Base-by-base conservation (phyloP, 1,284 basidiomycete genomes). In the Leccinum holopus region DNA sequence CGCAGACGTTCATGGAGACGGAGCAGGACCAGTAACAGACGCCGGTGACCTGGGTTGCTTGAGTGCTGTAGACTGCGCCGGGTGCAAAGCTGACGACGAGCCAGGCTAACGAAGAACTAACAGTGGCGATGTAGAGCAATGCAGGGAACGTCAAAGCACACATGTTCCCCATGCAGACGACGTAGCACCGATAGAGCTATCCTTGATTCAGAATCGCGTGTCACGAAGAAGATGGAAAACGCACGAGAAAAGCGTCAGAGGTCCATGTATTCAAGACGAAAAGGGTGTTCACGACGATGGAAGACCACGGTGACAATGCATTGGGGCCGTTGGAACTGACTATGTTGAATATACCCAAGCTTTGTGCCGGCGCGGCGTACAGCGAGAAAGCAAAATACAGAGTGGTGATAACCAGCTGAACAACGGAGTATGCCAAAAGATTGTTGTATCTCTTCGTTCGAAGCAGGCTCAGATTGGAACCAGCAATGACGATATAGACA, bases 171-270 rank as follows among this genome's bases (percentile, higher is more conserved):
- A 57, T 57, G 54, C 61, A 72, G 51, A 70, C 55, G 51, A 73
- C 35, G 32, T 72, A 60, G n/a, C 66, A 72, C 14, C 71, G 70
- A 28, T 73, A 72, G 10, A 73, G 61, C 69, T 73, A 11, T 12
- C 12, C 5, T 14, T 1, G 18, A 8, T 14, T 68, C 47, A 65
- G 55, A 4, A 8, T 35, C 21, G 14, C 2, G 21, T 6, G 16
- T 2, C 1, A 16, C 12, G 4, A 44, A 21, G 5, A 25, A 4
- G 1, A n/a, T 11, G 3, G 37, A 8, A 7, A 14, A 66, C 70
- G 56, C 49, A 70, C 69, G 2, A 70, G 69, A 28, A 72, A 70
- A 2, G 60, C 72, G 6, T 70, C 69, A 0, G 70, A 74, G 1
- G 55, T 7, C 61, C 69, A 72, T 0, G 67, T 66, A 30, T 74